Evolutionary conservation across 23 red algal species (phyloP), one percentile per base, ranked within the genome.

Genomic region (Cyanidioschyzon merolae): DNA sequence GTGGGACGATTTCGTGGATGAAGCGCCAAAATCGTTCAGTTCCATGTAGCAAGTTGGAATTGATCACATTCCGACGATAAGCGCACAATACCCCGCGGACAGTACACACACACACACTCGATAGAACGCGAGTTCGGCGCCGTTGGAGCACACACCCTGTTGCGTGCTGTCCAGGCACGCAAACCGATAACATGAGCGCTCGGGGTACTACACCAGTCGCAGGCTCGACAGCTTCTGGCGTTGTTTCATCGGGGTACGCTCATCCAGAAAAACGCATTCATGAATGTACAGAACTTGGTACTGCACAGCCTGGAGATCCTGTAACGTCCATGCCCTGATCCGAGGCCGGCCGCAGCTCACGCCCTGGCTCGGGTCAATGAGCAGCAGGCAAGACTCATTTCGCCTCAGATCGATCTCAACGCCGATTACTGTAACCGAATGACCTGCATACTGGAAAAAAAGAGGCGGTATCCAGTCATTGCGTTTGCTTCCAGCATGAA

Each of bases 391-490:
- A 26, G 37, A 26, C 0, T 54, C 45, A 7, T 54, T 21, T 7
- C 7, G 45, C 45, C 12, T 21, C 21, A 21, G 7, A 54, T 54
- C 21, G 12, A 54, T 36, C 25, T 38, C 36, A 2, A 31, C 75
- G 0, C 75, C 75, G 0, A 77, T 45, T 1, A 77, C 36, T 26
- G 75, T 77, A 16, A 39, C 31, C 2, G 75, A 77, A 31, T 77
- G 75, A n/a, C 75, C 75, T 26, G 39, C 39, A 31, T 77, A 45
- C 75, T 77, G 75, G 31, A 77, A 25, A 50, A 51, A 77, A 3
- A 77, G 75, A 36, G 75, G 75, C 2, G 75, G 41, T 30, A 77
- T 39, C 1, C 34, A 40, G 12, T 54, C 45, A 15, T 21, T 7
- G 26, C 75, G 2, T 40, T 25, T 71, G 63, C 63, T 27, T 27